Percentiles rank a stretch among this genome's conserved stretches.
Conservation (phyloP, 306 rosid genomes). For the Trichosanthes cucumerina region DNA sequence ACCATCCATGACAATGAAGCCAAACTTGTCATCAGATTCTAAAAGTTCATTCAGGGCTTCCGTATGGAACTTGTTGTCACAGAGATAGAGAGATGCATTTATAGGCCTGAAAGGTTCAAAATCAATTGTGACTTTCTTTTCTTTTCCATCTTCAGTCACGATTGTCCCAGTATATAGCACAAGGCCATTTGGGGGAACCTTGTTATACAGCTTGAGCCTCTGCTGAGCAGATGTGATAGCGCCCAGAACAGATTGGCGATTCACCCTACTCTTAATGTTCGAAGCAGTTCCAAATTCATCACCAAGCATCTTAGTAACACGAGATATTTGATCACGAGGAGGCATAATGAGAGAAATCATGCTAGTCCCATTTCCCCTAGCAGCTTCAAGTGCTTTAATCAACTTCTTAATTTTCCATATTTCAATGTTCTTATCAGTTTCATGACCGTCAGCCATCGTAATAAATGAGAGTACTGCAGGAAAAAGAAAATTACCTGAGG, state of each 20-base stretch:
- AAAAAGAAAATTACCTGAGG: not conserved
- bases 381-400: constrained; percentile 82
- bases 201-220: constrained; percentile 73
- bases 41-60: constrained; percentile 79
- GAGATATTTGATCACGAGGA: constrained; percentile 82
- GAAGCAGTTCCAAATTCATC: constrained; percentile 96
- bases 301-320: constrained; percentile 89
- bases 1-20: constrained; percentile 85
- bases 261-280: constrained; percentile 83
- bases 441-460: constrained; percentile 67
- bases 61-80: constrained; percentile 84
- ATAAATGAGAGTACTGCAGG: not conserved
- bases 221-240: constrained; percentile 92
- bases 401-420: constrained; percentile 90
- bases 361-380: constrained; percentile 88
- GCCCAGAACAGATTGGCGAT: constrained; percentile 75
- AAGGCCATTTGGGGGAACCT: constrained; percentile 84
- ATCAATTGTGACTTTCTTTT: constrained; percentile 84
- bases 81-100: constrained; percentile 79
- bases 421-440: constrained; percentile 84
- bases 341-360: constrained; percentile 94
- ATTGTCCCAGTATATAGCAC: constrained; percentile 79
- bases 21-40: constrained; percentile 89
- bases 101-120: constrained; percentile 88
- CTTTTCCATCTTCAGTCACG: constrained; percentile 87